Evolutionary conservation across 371 early-diverging fungal genomes (phyloP), one percentile per base, ranked within the genome.

Genomic region (Apophysomyces trapeziformis): DNA sequence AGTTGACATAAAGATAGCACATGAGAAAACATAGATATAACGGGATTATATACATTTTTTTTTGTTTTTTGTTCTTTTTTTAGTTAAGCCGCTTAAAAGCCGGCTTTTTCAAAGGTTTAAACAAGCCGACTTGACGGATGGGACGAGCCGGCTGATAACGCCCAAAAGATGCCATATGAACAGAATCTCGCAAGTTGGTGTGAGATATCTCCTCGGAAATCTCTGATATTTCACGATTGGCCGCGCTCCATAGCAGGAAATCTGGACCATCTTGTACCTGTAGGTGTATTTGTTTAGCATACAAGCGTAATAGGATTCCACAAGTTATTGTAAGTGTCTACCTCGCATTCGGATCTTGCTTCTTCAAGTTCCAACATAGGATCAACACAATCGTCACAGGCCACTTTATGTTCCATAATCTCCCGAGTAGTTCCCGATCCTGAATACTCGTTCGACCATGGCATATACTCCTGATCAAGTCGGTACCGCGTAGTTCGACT

Each of bases 391-490:
- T 57, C 63, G n/a, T 57, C 58, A 3, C 54, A 63, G 37, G 39
- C 56, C 4, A 61, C 66, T 26, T 38, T 39, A 39, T 59, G 63
- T 13, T 58, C 50, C 54, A 68, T 60, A 0, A 66, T 67, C 13
- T 72, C 72, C 18, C 50, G 38, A n/a, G 68, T 68, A 0, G 68
- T 72, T 13, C 72, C 72, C 35, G 61, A 72, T 14, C 46, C 60
- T 21, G 72, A 72, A 16, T 63, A 50, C 50, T 72, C 72, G 50
- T 72, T 72, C 7, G 66, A 46, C 56, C 63, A 72, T 14, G 72
- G 72, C 47, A 63, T 68, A 38, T 72, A 72, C 18, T 72, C 72
- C 54, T 18, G 54, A 50, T 50, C 54, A 26, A 21, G 54, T 21
- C 21, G 54, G 9, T 50, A 50, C 21, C 21, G 21, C 21, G 7